These are phyloP conservation scores for Carpinus viminea DNA, from an alignment of 306 rosid genomes.

Conservation along the genomic window DNA sequence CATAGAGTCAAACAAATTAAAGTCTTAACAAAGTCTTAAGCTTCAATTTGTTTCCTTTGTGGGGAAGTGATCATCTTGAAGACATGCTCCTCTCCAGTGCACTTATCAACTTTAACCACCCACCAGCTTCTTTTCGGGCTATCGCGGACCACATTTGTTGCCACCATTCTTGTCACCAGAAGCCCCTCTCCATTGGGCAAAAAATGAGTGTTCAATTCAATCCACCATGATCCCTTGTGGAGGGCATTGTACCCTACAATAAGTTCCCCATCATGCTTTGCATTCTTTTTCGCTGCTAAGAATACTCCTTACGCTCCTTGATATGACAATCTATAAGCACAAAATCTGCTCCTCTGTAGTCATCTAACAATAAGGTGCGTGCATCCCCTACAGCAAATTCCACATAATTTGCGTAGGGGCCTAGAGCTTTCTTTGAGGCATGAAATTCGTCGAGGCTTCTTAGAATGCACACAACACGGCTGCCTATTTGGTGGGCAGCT, in stretches of 20 bases:
- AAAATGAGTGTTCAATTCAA: conserved; percentile 25
- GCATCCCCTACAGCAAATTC: conserved; percentile 46
- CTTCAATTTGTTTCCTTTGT: no score
- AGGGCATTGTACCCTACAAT: conserved; percentile 50
- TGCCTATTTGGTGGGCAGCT: conserved; percentile 48
- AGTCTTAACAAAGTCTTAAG: no score
- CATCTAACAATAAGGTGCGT: conserved; percentile 24
- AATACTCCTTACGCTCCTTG: conserved; percentile 33
- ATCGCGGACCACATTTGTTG: no score
- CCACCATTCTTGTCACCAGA: no score
- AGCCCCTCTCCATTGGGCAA: no score
- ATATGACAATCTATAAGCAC: conserved; percentile 56
- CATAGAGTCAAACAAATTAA: no score
- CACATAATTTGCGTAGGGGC: conserved; percentile 30
- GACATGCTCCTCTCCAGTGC: no score
- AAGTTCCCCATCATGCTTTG: conserved; percentile 36
- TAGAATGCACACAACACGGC: conserved; percentile 41
- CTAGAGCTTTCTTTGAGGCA: conserved; percentile 28
- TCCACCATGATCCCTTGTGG: conserved; percentile 38
- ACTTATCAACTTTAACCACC: no score
- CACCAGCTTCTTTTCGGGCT: no score
- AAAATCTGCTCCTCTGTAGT: conserved; percentile 52
- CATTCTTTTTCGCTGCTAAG: conserved; percentile 40
- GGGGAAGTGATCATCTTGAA: no score
- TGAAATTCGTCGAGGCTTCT: conserved; percentile 1